Evolutionary conservation across 768 basidiomycete genomes (phyloP).

Genomic region (Russula olivacea): DNA sequence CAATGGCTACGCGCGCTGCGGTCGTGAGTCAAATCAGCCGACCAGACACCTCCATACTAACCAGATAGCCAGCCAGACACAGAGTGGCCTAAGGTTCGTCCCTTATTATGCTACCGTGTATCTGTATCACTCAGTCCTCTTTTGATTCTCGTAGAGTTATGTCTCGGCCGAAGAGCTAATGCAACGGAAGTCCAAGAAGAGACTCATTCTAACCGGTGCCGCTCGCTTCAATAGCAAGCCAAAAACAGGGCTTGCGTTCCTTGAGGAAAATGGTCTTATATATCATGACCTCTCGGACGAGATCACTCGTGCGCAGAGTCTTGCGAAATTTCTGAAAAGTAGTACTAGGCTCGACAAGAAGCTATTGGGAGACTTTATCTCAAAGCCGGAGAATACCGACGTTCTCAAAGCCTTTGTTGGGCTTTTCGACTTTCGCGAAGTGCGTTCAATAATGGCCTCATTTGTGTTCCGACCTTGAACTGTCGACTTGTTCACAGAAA

Average conservation of each 20-base stretch:
- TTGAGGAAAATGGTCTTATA: conserved; percentile 91
- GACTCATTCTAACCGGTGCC: conserved; percentile 76
- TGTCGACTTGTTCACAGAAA: conserved; percentile 50
- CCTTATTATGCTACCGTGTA: background rate
- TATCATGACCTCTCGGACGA: conserved; percentile 55
- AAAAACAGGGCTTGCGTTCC: conserved; percentile 80
- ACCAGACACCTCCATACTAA: conserved; percentile 5
- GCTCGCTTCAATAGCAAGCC: conserved; percentile 89
- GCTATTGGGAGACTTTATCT: conserved; percentile 87
- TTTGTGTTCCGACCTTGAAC: background rate
- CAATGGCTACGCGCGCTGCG: conserved; percentile 70
- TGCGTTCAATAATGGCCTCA: conserved; percentile 36
- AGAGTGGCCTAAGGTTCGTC: conserved; percentile 59
- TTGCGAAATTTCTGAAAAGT: conserved; percentile 82
- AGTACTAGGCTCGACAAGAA: conserved; percentile 88
- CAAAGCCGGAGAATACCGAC: conserved; percentile 80
- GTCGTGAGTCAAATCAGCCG: conserved; percentile 34
- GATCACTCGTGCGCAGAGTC: conserved; percentile 53
- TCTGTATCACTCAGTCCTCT: background rate
- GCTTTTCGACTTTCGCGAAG: conserved; percentile 85
- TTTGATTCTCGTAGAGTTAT: conserved; percentile 40
- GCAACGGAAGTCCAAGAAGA: conserved; percentile 77
- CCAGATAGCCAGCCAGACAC: conserved; percentile 32
- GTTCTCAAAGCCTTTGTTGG: conserved; percentile 81
- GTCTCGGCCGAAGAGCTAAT: conserved; percentile 52